These are phyloP conservation scores for Sporothrix protearum DNA, from an alignment of 2,329 filamentous ascomycete species.

Conservation along the genomic window DNA sequence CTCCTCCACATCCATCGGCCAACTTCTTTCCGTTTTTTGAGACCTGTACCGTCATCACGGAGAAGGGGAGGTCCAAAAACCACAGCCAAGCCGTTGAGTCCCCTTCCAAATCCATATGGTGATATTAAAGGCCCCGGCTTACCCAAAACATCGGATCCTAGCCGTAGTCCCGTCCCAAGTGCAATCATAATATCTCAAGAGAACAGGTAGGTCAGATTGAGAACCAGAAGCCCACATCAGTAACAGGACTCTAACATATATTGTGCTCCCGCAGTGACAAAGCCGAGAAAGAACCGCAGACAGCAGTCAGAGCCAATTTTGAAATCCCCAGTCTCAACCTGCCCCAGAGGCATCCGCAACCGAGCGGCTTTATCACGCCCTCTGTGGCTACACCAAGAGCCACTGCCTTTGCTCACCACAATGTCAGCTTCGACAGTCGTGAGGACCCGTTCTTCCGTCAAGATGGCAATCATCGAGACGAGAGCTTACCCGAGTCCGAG, in stretches of 20 bases:
- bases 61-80: not conserved
- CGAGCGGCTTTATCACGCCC: not conserved
- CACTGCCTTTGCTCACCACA: not conserved
- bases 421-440: not conserved
- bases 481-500: not conserved
- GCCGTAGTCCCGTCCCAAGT: not conserved
- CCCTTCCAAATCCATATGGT: not conserved
- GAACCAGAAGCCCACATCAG: not conserved
- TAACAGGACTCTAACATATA: not conserved
- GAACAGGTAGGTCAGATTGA: not conserved
- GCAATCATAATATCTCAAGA: not conserved
- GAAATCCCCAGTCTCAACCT: not conserved
- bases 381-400: not conserved
- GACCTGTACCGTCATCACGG: constrained; percentile 6
- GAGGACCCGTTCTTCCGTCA: not conserved
- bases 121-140: not conserved
- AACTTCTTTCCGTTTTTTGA: constrained; percentile 19
- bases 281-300: not conserved
- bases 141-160: too few species aligned
- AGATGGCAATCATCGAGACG: not conserved
- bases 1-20: constrained; percentile 19
- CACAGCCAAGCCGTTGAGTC: not conserved
- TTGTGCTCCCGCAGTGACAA: not conserved
- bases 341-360: not conserved
- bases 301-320: not conserved